Percentiles rank a stretch among this genome's conserved stretches.
Conservation (phyloP, 2,329 filamentous ascomycete genomes). For the Fusarium hainanense region DNA sequence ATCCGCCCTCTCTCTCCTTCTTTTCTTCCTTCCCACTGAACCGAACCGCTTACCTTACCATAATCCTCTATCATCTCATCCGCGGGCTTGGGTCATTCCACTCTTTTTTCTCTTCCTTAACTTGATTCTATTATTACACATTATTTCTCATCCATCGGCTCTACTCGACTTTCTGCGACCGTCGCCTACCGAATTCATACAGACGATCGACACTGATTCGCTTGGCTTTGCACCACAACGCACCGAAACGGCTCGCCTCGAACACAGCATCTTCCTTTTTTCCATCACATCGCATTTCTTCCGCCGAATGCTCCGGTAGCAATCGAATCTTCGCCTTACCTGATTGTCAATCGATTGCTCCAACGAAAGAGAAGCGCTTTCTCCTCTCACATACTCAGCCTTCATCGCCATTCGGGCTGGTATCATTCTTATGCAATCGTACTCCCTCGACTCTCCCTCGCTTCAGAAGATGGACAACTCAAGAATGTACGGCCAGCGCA, state of each 20-base stretch:
- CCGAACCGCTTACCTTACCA: slow-evolving; percentile 29
- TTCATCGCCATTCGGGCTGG: slow-evolving; percentile 19
- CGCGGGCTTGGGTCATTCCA: slow-evolving; percentile 39
- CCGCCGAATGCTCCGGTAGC: slow-evolving; percentile 47
- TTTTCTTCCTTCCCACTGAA: slow-evolving; percentile 35
- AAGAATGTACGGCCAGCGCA: slow-evolving; percentile 66
- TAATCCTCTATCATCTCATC: slow-evolving; percentile 25
- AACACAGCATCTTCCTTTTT: slow-evolving; percentile 31
- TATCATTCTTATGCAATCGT: slow-evolving; percentile 70
- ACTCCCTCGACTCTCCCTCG: slow-evolving; percentile 78
- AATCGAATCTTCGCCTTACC: slow-evolving; percentile 35
- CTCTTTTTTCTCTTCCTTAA: slow-evolving; percentile 40
- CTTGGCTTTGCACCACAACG: slow-evolving; percentile 19
- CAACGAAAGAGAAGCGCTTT: slow-evolving; percentile 28
- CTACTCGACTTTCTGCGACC: slow-evolving; percentile 19
- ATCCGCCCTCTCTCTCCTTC: slow-evolving; percentile 19
- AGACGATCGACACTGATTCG: slow-evolving; percentile 34
- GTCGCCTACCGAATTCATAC: slow-evolving; percentile 22
- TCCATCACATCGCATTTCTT: slow-evolving; percentile 19
- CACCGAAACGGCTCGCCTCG: slow-evolving; percentile 14
- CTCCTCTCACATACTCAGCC: slow-evolving; percentile 17
- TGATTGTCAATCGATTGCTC: slow-evolving; percentile 13
- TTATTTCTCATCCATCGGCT: slow-evolving; percentile 39
- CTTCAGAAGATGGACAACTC: slow-evolving; percentile 83
- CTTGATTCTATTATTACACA: slow-evolving; percentile 25